Percentiles rank a stretch among this genome's conserved stretches.
Evolutionary conservation across 2,329 filamentous ascomycete genomes (phyloP).

Genomic region (Diaporthe vaccinii): DNA sequence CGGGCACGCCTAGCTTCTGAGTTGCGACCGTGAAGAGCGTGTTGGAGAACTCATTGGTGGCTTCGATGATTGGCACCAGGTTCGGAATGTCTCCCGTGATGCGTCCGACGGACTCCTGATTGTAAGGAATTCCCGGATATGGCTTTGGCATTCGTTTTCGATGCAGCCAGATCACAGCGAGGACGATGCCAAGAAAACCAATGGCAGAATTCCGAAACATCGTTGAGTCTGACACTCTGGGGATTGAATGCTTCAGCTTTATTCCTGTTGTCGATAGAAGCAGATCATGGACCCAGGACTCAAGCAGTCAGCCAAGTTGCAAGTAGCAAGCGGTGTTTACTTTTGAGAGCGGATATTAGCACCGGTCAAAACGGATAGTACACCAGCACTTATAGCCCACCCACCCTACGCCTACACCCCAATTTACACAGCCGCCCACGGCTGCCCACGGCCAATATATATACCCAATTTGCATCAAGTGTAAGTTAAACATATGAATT

Average conservation of each 20-base stretch:
- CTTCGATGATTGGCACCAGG: not conserved
- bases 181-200: not conserved
- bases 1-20: conserved; percentile 39
- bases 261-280: too few species aligned
- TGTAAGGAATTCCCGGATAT: conserved; percentile 27
- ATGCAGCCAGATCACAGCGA: not conserved
- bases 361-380: too few species aligned
- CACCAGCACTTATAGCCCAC: too few species aligned
- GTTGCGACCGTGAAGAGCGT: conserved; percentile 21
- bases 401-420: too few species aligned
- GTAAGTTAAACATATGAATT: too few species aligned
- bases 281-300: not conserved
- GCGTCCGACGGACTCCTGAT: not conserved
- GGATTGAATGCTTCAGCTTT: not conserved
- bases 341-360: too few species aligned
- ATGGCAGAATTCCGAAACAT: not conserved
- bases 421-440: too few species aligned
- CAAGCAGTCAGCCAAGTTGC: not conserved
- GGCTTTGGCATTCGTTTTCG: conserved; percentile 10
- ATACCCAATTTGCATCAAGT: too few species aligned
- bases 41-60: conserved; percentile 25
- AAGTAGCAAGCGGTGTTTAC: too few species aligned
- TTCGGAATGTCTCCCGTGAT: conserved; percentile 22
- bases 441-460: too few species aligned
- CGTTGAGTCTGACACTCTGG: not conserved